Percentiles rank a stretch among this genome's conserved stretches.
Conservation (phyloP, 441 rosid genomes). For the Erodium texanum region DNA sequence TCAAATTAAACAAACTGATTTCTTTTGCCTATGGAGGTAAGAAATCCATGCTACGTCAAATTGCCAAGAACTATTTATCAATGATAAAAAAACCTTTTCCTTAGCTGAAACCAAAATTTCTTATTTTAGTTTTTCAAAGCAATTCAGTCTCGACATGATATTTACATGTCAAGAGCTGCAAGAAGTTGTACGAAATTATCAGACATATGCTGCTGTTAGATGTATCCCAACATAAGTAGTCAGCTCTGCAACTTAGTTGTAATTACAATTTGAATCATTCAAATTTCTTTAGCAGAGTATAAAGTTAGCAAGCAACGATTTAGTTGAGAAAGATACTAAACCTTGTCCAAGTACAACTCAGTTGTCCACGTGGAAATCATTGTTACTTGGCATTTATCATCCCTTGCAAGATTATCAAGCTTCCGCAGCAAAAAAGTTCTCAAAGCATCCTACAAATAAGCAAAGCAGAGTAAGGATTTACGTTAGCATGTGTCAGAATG, state of each 20-base stretch:
- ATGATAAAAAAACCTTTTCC: conserved; percentile 1
- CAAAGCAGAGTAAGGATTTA: conserved; percentile 17
- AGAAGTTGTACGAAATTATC: neutral
- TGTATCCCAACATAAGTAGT: conserved; percentile 9
- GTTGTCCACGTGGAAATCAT: conserved; percentile 99
- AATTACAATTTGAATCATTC: conserved; percentile 11
- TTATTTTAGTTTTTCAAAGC: neutral
- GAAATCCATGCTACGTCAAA: neutral
- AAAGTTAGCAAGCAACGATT: conserved; percentile 12
- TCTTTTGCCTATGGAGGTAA: conserved; percentile 5
- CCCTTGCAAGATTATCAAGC: conserved; percentile 89
- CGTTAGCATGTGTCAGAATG: neutral
- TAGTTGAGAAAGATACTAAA: conserved; percentile 29
- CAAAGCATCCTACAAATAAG: conserved; percentile 80
- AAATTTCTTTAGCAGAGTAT: conserved; percentile 10
- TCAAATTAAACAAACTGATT: neutral
- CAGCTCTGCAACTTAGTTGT: conserved; percentile 4
- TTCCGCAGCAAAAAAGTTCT: conserved; percentile 86
- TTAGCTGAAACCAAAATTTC: neutral
- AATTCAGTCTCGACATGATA: conserved; percentile 1
- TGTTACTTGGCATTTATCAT: conserved; percentile 94
- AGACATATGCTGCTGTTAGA: conserved; percentile 1
- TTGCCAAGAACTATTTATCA: neutral
- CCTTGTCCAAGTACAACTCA: conserved; percentile 98
- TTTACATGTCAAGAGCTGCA: neutral